Conservation (phyloP, 2,329 filamentous ascomycete species). For the Aspergillus proliferans region DNA sequence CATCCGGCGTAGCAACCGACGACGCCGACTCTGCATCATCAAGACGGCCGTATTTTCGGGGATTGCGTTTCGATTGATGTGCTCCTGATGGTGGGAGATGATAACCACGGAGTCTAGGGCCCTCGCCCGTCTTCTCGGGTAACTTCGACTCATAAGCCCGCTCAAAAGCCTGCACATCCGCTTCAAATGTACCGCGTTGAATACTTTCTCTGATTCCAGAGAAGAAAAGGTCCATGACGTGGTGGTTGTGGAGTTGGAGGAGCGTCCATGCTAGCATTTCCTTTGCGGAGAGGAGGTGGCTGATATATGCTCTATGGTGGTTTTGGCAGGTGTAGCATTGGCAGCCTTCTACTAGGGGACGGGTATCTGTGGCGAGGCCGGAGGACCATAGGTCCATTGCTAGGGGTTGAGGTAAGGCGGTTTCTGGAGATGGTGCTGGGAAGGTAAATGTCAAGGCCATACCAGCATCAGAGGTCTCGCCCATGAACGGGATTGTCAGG, state of each 20-base stretch:
- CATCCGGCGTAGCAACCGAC: conserved; percentile 47
- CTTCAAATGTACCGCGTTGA: conserved; percentile 47
- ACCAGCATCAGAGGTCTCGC: conserved; percentile 70
- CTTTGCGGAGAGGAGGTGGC: conserved; percentile 80
- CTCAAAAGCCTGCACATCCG: conserved; percentile 56
- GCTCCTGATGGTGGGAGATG: conserved; percentile 67
- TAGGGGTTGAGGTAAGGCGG: conserved; percentile 42
- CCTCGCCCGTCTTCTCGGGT: conserved; percentile 66
- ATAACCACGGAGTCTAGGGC: conserved; percentile 73
- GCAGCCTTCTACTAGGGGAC: conserved; percentile 60
- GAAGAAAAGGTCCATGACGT: conserved; percentile 68
- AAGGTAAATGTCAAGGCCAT: conserved; percentile 78
- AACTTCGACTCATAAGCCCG: conserved; percentile 63
- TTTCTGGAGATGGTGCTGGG: conserved; percentile 35
- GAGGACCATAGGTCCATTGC: conserved; percentile 73
- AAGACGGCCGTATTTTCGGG: conserved; percentile 59
- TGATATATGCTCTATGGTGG: conserved; percentile 81
- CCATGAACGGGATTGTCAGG: conserved; percentile 70
- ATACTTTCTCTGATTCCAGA: conserved; percentile 61
- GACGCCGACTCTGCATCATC: conserved; percentile 46
- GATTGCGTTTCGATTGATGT: conserved; percentile 59
- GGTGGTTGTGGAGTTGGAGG: conserved; percentile 86
- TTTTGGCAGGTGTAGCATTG: conserved; percentile 74
- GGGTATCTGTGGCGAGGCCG: conserved; percentile 54
- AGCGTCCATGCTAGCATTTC: conserved; percentile 97